phyloP scores from a whole-genome alignment of 345 rosid genomes.

The Hibiscus syriacus region DNA sequence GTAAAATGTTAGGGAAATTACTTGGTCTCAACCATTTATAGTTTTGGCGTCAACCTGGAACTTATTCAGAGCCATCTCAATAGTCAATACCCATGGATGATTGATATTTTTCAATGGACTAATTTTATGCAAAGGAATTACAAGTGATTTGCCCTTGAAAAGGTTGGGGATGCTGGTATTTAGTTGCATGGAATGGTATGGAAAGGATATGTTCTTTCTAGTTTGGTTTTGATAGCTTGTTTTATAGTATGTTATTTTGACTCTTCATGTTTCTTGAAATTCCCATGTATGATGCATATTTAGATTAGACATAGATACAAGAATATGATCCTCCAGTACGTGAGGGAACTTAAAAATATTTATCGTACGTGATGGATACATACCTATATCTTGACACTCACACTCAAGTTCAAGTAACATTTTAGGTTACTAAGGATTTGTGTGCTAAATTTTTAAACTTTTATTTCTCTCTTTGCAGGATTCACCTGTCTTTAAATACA shows the following conservation, averaged over 20 bases:
- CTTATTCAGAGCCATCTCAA: not conserved
- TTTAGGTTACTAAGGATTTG: not conserved
- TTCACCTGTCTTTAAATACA: slow-evolving; percentile 66
- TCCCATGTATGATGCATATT: not conserved
- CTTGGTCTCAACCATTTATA: not conserved
- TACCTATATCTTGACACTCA: not conserved
- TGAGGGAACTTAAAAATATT: not conserved
- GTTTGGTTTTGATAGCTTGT: not conserved
- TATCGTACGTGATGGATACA: not conserved
- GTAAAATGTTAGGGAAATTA: not conserved
- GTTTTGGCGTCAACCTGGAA: not conserved
- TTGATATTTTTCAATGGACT: not conserved
- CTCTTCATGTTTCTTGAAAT: not conserved
- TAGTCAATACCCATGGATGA: not conserved
- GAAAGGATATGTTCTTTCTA: not conserved
- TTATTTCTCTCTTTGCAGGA: slow-evolving; percentile 32
- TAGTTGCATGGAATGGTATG: not conserved
- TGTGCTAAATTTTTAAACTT: not conserved
- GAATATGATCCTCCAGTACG: not conserved
- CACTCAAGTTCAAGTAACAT: not conserved
- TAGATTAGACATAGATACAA: no score
- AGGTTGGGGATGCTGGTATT: not conserved
- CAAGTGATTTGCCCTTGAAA: not conserved
- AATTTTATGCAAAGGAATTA: not conserved
- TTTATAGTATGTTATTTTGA: not conserved